A percentile compares a stretch with the other conserved stretches of the same genome.
Evolutionary conservation across 371 early-diverging fungal species (phyloP).

Genomic region (Syncephalastrum sp.): DNA sequence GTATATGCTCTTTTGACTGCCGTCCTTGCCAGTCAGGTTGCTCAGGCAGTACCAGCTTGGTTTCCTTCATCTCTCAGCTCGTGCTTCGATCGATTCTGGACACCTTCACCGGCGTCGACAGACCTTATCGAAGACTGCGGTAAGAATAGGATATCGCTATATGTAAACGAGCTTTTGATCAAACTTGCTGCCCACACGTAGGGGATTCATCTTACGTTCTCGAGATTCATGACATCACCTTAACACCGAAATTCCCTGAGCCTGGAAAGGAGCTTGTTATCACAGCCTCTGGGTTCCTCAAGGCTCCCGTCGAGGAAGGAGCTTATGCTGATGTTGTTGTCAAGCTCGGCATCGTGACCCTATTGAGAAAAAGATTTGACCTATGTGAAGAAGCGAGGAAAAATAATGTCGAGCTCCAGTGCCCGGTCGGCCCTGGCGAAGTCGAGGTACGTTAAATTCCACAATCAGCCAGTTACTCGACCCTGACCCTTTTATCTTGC

Average conservation of each 20-base stretch:
- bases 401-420: constrained; percentile 33
- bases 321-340: constrained; percentile 47
- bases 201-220: constrained; percentile 12
- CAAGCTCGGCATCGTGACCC: constrained; percentile 41
- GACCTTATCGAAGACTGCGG: constrained; percentile 11
- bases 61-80: too few species aligned
- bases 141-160: neutral
- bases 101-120: neutral
- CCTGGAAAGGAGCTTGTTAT: constrained; percentile 55
- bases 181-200: neutral
- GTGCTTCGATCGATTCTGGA: too few species aligned
- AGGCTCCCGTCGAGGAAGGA: constrained; percentile 48
- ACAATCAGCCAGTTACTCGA: too few species aligned
- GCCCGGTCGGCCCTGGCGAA: constrained; percentile 11
- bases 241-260: constrained; percentile 36
- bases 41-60: too few species aligned
- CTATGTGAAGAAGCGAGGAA: constrained; percentile 52
- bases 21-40: too few species aligned
- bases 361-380: constrained; percentile 41
- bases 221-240: constrained; percentile 16
- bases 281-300: constrained; percentile 44
- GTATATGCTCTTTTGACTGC: too few species aligned
- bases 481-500: too few species aligned
- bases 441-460: constrained; percentile 10
- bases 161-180: too few species aligned